Conservation (phyloP, 805 yeast species). For the Lachancea mirantina region DNA sequence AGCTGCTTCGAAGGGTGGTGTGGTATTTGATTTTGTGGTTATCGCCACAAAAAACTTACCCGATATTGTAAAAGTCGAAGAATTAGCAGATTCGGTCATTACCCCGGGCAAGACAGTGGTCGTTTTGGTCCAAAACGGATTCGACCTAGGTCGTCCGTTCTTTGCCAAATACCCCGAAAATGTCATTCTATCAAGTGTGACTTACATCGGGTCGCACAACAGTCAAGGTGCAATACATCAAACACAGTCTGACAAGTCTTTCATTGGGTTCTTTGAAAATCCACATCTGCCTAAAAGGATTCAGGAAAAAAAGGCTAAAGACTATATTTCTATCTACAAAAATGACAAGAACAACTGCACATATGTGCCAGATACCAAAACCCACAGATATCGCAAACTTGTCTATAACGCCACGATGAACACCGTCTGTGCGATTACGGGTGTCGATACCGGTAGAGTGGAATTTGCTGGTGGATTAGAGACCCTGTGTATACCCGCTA, state of each 20-base stretch:
- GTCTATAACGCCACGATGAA: slow-evolving; percentile 65
- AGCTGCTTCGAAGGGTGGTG: slow-evolving; percentile 22
- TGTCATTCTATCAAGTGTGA: slow-evolving; percentile 52
- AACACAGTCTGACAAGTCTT: slow-evolving; percentile 38
- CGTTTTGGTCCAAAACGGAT: slow-evolving; percentile 56
- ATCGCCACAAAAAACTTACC: slow-evolving; percentile 62
- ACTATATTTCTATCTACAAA: slow-evolving; percentile 41
- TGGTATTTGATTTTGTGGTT: slow-evolving; percentile 47
- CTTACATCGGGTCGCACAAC: slow-evolving; percentile 52
- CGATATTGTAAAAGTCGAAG: slow-evolving; percentile 49
- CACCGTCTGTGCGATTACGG: slow-evolving; percentile 52
- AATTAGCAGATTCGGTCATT: slow-evolving; percentile 29
- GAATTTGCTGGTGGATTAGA: slow-evolving; percentile 39
- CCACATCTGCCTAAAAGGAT: slow-evolving; percentile 20
- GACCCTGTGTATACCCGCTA: slow-evolving; percentile 46
- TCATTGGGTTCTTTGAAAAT: slow-evolving; percentile 45
- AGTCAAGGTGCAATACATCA: slow-evolving; percentile 40
- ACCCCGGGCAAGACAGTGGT: slow-evolving; percentile 40
- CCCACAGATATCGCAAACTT: slow-evolving; percentile 57
- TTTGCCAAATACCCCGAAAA: slow-evolving; percentile 44
- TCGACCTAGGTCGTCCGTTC: slow-evolving; percentile 51
- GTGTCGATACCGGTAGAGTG: slow-evolving; percentile 52
- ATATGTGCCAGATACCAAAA: slow-evolving; percentile 40
- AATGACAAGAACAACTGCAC: slow-evolving; percentile 37
- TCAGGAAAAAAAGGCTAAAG: slow-evolving; percentile 32